Base-by-base conservation (phyloP, 768 basidiomycete species). In the Amanita thiersii region DNA sequence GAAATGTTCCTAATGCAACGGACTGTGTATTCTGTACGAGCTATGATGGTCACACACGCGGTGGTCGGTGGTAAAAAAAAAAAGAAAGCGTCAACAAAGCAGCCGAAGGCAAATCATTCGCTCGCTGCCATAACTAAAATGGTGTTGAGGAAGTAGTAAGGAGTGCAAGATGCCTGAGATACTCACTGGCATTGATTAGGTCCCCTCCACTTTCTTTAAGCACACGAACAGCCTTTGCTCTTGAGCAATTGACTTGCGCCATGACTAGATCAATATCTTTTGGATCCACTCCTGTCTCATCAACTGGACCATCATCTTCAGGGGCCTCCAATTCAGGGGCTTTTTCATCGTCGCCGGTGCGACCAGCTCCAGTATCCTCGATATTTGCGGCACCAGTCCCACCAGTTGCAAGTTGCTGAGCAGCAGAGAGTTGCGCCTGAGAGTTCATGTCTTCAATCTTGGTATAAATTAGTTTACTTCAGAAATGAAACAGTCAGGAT, bases 191-290 rank as follows among this genome's bases (percentile, higher is more conserved):
- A 63, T 92, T 93, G 70, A 96, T 93, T 61, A 98, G 61, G 66
- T 98, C 93, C 28, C 92, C 92, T 39, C 85, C 83, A 51, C 80
- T 88, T 53, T 91, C 89, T 68, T 88, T 92, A 60, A 98, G 65
- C 49, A 78, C 92, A 44, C 81, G 77, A 31, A 91, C 86, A 28
- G 94, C 96, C 62, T 93, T 96, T 30, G 87, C 88, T 48, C 91
- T 80, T 37, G 88, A 79, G 64, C 90, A 94, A 56, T 75, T 81
- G 49, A 91, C 89, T 69, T 91, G 77, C 34, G 54, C 69, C 73
- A 97, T 90, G 40, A 99, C 88, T 42, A 96, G 77, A 47, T 94
- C 92, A 50, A 96, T 89, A 59, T 99, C 96, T 62, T 91, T 91
- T 35, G 86, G 75, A 51, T 96, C 91, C 47, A 97, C 74, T 29